Evolutionary conservation across 78 protist genomes (phyloP), one percentile per base, ranked within the genome.

Genomic region (Dictyostelium purpureum): DNA sequence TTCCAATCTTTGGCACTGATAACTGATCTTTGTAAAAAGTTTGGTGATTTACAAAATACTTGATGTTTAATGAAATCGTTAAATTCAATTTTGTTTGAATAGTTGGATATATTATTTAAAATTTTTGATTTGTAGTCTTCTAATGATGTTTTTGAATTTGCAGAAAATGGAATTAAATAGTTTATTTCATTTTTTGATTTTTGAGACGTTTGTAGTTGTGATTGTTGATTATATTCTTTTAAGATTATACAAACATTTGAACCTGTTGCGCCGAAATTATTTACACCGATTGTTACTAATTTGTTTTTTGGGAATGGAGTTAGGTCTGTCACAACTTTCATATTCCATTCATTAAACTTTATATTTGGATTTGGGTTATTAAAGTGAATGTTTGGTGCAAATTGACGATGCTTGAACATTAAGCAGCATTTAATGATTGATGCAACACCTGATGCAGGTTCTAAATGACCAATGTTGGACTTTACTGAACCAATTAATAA

Each of bases 361-460:
- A 89, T 89, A 11, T 42, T 19, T 35, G 94, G 94, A 74, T 90
- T 90, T 10, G 94, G 90, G 5, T 12, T 35, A 2, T 91, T 42
- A 35, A 75, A 91, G 69, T 91, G 67, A 52, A 81, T 76, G 38
- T 45, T 77, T 69, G 95, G 88, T 21, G 52, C 78, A 0, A 94
- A 57, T 19, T 14, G 35, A 10, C 78, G 28, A 43, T 80, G 0
- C 56, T 94, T 77, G 9, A 88, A 24, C 93, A 73, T 71, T 70
- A 94, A 19, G 42, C 65, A 43, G 5, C 70, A 51, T 47, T 87
- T 88, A 40, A 80, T 80, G 6, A 94, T n/a, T 31, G 94, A 87
- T 6, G 11, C 26, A n/a, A n/a, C 7, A 31, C 52, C 52, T 6
- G 95, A 85, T 16, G 89, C 78, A 38, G 67, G 16, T 40, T 95